Base-by-base conservation (phyloP, 2,329 filamentous ascomycete genomes). In the Coniella vitis region DNA sequence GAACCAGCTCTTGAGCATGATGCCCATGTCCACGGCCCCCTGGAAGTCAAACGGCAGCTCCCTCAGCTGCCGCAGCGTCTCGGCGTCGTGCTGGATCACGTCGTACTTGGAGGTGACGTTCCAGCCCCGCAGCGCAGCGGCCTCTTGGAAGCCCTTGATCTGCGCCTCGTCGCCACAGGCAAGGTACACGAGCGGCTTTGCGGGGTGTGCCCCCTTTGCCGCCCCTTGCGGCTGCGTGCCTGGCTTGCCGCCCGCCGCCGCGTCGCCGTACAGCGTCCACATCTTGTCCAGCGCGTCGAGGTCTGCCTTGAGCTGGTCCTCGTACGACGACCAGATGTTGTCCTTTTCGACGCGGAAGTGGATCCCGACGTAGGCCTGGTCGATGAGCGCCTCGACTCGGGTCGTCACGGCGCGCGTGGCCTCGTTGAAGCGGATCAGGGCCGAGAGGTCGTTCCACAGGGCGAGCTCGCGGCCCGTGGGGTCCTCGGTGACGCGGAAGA, bases 401-500 rank as follows among this genome's bases (percentile, higher is more conserved):
- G 57, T 40, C 3, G 62, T 51, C 20, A 65, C 51, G n/a, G 39
- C 47, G 19, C 63, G 56, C 4, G 60, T 56, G 7, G 54, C 55
- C 10, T 60, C 56, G 25, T 53, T 58, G 54, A 65, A 66, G 14
- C 65, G 60, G 35, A 67, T 51, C 0, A 66, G 52, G 49, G 59
- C 52, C 0, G 56, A 47, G 4, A 67, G 53, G 43, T 67, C 65
- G 39, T 63, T 66, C 65, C 65, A 67, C 12, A 65, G 49, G 3
- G 53, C 57, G 7, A 67, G 48, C 31, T 67, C 65, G 19, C 56
- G 52, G 3, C 59, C 55, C 1, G 63, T 66, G 1, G 65, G 59
- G 54, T 67, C 65, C 52, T 67, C 65, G n/a, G 60, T 66, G 39
- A 67, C 53, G 42, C 62, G 57, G 52, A 60, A 67, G n/a, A 65